Conservation (phyloP, 2,329 filamentous ascomycete genomes). For the Onygenales sp. region DNA sequence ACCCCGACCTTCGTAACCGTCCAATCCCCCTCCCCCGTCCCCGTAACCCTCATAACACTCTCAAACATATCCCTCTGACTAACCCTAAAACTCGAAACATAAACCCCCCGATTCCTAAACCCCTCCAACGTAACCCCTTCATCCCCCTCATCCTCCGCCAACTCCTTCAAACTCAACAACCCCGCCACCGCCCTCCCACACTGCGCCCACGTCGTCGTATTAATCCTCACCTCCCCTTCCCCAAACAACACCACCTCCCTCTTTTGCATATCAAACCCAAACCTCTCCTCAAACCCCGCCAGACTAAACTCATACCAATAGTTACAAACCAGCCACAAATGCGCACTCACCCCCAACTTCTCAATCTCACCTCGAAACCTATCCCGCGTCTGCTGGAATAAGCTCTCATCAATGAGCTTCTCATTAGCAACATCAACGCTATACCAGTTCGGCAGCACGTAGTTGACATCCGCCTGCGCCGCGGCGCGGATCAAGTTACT, state of each 20-base stretch:
- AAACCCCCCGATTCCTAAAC: conserved; percentile 43
- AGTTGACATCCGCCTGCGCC: conserved; percentile 45
- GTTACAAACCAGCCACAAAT: conserved; percentile 38
- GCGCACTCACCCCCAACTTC: conserved; percentile 22
- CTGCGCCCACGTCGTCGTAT: conserved; percentile 51
- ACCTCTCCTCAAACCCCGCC: conserved; percentile 24
- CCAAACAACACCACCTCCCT: conserved; percentile 41
- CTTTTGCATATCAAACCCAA: conserved; percentile 43
- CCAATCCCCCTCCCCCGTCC: conserved; percentile 53
- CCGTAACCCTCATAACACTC: conserved; percentile 49
- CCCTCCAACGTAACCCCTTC: conserved; percentile 30
- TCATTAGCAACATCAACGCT: conserved; percentile 23
- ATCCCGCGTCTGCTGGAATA: conserved; percentile 23
- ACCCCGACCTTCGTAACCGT: conserved; percentile 29
- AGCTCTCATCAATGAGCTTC: conserved; percentile 24
- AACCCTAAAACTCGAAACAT: conserved; percentile 47
- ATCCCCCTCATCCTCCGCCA: conserved; percentile 31
- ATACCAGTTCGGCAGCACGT: conserved; percentile 46
- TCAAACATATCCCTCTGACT: conserved; percentile 58
- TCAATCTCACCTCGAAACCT: conserved; percentile 31
- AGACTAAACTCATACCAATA: conserved; percentile 50
- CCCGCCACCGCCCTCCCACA: conserved; percentile 44
- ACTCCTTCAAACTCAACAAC: conserved; percentile 38
- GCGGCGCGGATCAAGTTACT: conserved; percentile 46
- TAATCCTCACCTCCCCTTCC: conserved; percentile 48